phyloP scores from a whole-genome alignment of 2,329 filamentous ascomycete genomes.

The Diplodia intermedia region DNA sequence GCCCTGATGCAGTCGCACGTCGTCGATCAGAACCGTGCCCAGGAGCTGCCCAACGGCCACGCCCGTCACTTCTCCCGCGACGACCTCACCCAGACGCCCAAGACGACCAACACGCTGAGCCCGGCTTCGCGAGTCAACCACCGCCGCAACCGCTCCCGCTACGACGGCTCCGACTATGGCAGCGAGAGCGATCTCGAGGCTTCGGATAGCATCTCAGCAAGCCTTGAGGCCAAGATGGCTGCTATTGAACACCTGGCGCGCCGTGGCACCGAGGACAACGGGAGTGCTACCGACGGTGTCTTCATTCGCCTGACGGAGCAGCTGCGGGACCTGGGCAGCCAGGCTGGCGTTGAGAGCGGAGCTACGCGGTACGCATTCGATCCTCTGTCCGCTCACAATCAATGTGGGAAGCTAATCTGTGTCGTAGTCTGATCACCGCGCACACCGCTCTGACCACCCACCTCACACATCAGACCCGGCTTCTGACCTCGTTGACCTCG shows the following conservation, averaged over 20 bases:
- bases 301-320: conserved; percentile 72
- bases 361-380: conserved; percentile 66
- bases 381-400: neutral
- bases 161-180: conserved; percentile 75
- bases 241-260: conserved; percentile 73
- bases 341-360: conserved; percentile 74
- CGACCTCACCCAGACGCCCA: conserved; percentile 51
- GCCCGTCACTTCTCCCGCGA: conserved; percentile 50
- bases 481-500: conserved; percentile 75
- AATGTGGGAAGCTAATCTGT: neutral
- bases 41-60: conserved; percentile 36
- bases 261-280: conserved; percentile 68
- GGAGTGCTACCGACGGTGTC: conserved; percentile 69
- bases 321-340: conserved; percentile 75
- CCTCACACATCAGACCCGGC: conserved; percentile 75
- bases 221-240: conserved; percentile 72
- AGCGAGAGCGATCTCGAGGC: conserved; percentile 73
- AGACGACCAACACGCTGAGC: conserved; percentile 49
- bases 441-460: conserved; percentile 78
- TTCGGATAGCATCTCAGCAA: conserved; percentile 69
- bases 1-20: conserved; percentile 42
- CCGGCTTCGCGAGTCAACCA: conserved; percentile 45
- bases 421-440: conserved; percentile 71
- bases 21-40: conserved; percentile 42
- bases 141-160: conserved; percentile 59